Evolutionary conservation across 345 rosid species (phyloP).

Genomic region (Passiflora organensis): DNA sequence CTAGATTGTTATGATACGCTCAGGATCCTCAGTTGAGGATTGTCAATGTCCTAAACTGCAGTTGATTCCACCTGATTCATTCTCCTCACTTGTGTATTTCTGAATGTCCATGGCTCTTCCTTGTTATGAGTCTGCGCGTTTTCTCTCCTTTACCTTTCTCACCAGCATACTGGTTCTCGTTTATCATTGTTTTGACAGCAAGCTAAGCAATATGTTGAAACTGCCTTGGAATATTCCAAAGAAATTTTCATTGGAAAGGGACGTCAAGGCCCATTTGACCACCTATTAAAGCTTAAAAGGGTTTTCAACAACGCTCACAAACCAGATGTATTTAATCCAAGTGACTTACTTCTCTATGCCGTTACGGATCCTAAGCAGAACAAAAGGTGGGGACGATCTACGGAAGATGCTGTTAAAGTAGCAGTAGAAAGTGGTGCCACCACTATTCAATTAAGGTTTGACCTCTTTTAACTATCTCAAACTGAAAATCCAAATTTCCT

Average conservation of each 20-base stretch:
- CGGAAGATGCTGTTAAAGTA: constrained; percentile 55
- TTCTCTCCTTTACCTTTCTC: not conserved
- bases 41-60: too few relatives aligned
- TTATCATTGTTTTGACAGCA: constrained; percentile 38
- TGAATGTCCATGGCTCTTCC: too few relatives aligned
- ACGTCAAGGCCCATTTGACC: constrained; percentile 91
- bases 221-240: constrained; percentile 68
- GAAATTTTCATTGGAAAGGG: constrained; percentile 77
- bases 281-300: constrained; percentile 54
- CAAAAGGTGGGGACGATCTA: constrained; percentile 68
- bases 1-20: too few relatives aligned
- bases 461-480: not conserved
- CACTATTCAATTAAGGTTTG: constrained; percentile 77
- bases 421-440: constrained; percentile 92
- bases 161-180: constrained; percentile 6
- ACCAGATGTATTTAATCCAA: constrained; percentile 46
- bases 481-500: too few relatives aligned
- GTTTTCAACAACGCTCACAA: constrained; percentile 23
- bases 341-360: constrained; percentile 69
- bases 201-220: constrained; percentile 63
- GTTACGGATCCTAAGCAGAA: constrained; percentile 87
- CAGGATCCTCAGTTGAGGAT: too few relatives aligned
- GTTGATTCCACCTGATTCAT: not conserved
- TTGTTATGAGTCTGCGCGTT: too few relatives aligned
- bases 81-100: not conserved